Evolutionary conservation across 208 protist species (phyloP), one percentile per base, ranked within the genome.

Genomic region (Trypanosoma melophagium): DNA sequence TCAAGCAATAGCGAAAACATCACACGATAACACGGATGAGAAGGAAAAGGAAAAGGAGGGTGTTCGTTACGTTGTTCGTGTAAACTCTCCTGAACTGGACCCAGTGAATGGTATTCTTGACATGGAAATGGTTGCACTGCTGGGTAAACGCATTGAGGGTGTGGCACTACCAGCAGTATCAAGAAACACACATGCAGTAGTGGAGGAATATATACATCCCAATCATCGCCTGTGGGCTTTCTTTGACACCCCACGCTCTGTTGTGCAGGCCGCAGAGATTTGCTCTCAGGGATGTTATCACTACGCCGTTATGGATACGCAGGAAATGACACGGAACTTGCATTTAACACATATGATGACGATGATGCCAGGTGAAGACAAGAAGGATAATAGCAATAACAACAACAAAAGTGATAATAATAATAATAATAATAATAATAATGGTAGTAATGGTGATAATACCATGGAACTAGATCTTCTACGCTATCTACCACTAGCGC

Each of bases 41-140:
- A 66, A 81, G 24, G 21, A 52, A 41, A 57, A 31, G 44, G 14
- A 4, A 7, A 4, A 54, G 0, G 49, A 59, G 22, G 28, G 69
- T 31, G 2, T 14, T 12, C 87, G 87, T 16, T 77, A 90, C 14
- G 28, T 94, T 28, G 70, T 96, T 16, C 86, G 84, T 63, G 84
- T 96, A 45, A 90, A 92, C 76, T 93, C 86, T 12, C 91, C 84
- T 25, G 85, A 92, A 60, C 64, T 71, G 21, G 86, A 94, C 63
- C 24, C 73, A 1, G 60, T 59, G n/a, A 90, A 87, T 31, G 91
- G 80, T 42, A 74, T 96, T 74, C 66, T 94, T 13, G 91, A 96
- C 66, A 66, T 96, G 59, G 78, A 94, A 64, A 58, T 93, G 31
- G 83, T 87, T 16, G 82, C 77, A 0, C n/a, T 84, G 38, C 77